phyloP scores from a whole-genome alignment of 2,329 filamentous ascomycete genomes.

The Nigrospora sphaerica region DNA sequence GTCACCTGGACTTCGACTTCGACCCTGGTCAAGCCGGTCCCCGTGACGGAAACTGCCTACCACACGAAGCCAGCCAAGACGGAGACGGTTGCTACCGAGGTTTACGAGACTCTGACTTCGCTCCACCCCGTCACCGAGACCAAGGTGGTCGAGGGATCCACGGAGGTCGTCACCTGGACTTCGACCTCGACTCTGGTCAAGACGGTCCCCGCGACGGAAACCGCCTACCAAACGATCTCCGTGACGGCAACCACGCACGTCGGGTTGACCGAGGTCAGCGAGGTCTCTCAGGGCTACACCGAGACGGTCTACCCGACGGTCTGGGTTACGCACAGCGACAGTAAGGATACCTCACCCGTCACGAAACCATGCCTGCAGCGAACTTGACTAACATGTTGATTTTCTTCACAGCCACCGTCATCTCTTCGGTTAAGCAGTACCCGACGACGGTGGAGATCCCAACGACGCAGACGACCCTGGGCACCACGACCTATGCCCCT shows the following conservation, averaged over 20 bases:
- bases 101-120: constrained; percentile 34
- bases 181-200: constrained; percentile 28
- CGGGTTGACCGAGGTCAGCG: constrained; percentile 32
- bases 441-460: constrained; percentile 11
- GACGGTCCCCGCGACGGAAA: constrained; percentile 25
- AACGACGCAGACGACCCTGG: constrained; percentile 7
- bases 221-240: constrained; percentile 30
- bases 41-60: constrained; percentile 28
- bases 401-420: constrained; percentile 14
- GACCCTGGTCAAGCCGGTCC: constrained; percentile 22
- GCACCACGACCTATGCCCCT: constrained; percentile 1
- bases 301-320: constrained; percentile 25
- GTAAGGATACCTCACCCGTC: constrained; percentile 24
- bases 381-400: constrained; percentile 3
- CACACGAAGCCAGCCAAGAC: constrained; percentile 30
- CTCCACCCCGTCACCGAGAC: constrained; percentile 38
- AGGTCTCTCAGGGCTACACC: constrained; percentile 21
- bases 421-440: constrained; percentile 18
- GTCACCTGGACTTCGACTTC: constrained; percentile 32
- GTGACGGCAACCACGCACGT: constrained; percentile 31
- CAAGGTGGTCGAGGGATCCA: constrained; percentile 32
- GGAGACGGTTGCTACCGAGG: constrained; percentile 26
- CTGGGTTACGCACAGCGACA: constrained; percentile 21
- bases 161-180: constrained; percentile 31
- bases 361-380: constrained; percentile 1